phyloP scores from a whole-genome alignment of 139 green algal species.

The Haematococcus lacustris region DNA sequence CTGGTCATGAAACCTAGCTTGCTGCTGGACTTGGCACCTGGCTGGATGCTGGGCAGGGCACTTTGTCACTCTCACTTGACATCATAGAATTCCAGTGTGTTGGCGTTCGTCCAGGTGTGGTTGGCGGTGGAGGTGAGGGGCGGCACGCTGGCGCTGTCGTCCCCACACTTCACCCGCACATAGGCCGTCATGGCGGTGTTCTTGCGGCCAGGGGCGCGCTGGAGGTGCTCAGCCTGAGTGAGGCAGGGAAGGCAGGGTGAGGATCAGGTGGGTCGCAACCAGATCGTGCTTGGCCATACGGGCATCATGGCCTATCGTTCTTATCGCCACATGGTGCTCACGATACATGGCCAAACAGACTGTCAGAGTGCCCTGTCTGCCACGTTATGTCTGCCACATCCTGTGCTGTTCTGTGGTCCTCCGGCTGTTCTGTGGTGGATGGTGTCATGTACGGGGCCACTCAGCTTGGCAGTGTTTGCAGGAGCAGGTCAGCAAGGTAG shows the following conservation, averaged over 20 bases:
- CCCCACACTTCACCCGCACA: not conserved
- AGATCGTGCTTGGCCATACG: not conserved
- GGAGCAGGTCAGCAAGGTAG: too few species aligned
- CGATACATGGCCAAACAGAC: not conserved
- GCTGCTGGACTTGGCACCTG: not conserved
- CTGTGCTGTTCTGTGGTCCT: too few species aligned
- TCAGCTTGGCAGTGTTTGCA: too few species aligned
- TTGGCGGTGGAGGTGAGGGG: not conserved
- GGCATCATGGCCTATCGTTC: not conserved
- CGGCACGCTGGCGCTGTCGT: not conserved
- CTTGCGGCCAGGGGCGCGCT: not conserved
- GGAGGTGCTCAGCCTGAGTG: not conserved
- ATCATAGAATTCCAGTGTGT: conserved; percentile 2
- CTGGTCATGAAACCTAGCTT: not conserved
- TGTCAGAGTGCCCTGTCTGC: too few species aligned
- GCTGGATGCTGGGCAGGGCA: too few species aligned
- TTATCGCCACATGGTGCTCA: not conserved
- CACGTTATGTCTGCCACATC: too few species aligned
- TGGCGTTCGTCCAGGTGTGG: not conserved
- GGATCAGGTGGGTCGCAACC: not conserved
- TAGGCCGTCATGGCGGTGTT: not conserved
- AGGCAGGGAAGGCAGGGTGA: not conserved
- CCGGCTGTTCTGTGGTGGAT: too few species aligned
- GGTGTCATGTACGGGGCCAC: not conserved
- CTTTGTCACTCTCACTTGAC: conserved; percentile 2